phyloP scores from a whole-genome alignment of 768 basidiomycete species.

The Sistotremastrum niveocremeum region DNA sequence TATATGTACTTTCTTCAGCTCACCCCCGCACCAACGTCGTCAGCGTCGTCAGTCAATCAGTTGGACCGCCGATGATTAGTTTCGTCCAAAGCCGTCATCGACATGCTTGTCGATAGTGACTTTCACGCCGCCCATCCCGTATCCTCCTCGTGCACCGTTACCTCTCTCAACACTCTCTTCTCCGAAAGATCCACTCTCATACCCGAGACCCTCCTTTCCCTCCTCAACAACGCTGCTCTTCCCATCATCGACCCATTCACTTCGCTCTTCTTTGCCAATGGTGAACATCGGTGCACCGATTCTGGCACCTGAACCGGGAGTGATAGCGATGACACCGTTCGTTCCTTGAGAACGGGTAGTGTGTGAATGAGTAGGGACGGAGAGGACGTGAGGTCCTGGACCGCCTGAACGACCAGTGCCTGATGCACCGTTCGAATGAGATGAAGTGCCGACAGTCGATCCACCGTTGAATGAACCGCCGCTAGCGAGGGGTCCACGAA shows the following conservation, averaged over 20 bases:
- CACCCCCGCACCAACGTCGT: no score
- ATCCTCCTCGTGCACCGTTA: constrained; percentile 3
- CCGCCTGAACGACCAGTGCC: constrained; percentile 27
- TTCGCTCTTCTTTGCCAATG: constrained; percentile 17
- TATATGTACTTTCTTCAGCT: no score
- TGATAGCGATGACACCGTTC: constrained; percentile 6
- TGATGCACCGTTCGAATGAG: constrained; percentile 32
- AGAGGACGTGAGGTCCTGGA: constrained; percentile 8
- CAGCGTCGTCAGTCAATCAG: no score
- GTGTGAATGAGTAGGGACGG: constrained; percentile 7
- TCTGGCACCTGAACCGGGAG: constrained; percentile 8
- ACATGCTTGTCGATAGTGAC: constrained; percentile 45
- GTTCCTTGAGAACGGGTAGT: constrained; percentile 1
- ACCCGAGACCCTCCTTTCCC: constrained; percentile 20
- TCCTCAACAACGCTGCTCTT: constrained; percentile 28
- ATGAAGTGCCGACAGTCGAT: constrained; percentile 20
- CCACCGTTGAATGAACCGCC: constrained; percentile 53
- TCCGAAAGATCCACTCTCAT: constrained; percentile 7
- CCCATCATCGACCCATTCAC: constrained; percentile 28
- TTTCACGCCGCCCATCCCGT: constrained; percentile 33
- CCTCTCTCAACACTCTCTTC: constrained; percentile 15
- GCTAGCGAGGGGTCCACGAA: constrained; percentile 58
- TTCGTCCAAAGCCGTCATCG: constrained; percentile 20
- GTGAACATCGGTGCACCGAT: constrained; percentile 15
- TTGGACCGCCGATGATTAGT: no score